These are phyloP conservation scores for Calonectria henricotiae DNA, from an alignment of 2,329 filamentous ascomycete genomes.

Conservation along the genomic window DNA sequence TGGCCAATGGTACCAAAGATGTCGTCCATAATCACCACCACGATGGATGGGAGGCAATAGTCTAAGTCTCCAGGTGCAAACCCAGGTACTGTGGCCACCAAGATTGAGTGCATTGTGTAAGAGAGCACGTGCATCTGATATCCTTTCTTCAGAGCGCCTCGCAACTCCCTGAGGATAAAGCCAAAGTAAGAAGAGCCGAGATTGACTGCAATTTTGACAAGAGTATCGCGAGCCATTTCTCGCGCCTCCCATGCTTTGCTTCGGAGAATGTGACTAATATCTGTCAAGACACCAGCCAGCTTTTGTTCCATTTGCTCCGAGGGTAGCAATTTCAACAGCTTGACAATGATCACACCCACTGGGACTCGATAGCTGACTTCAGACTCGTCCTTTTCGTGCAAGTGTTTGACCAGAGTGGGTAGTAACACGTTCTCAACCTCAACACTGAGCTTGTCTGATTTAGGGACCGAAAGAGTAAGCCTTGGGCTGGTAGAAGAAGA, in stretches of 20 bases:
- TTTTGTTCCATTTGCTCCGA: slow-evolving; percentile 80
- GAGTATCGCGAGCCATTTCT: slow-evolving; percentile 91
- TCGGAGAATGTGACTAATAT: slow-evolving; percentile 92
- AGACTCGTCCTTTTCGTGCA: slow-evolving; percentile 95
- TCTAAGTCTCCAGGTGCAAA: slow-evolving; percentile 89
- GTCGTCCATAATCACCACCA: slow-evolving; percentile 94
- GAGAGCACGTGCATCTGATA: slow-evolving; percentile 97
- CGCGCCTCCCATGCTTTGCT: slow-evolving; percentile 91
- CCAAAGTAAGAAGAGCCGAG: slow-evolving; percentile 88
- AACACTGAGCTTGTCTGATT: slow-evolving; percentile 76
- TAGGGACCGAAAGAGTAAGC: slow-evolving; percentile 78
- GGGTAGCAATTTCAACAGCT: slow-evolving; percentile 87
- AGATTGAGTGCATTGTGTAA: slow-evolving; percentile 92
- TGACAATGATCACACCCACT: slow-evolving; percentile 89
- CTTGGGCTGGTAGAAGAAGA: slow-evolving; percentile 55
- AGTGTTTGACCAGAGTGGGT: slow-evolving; percentile 84
- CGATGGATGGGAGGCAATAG: slow-evolving; percentile 85
- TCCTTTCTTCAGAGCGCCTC: slow-evolving; percentile 85
- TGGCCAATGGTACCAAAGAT: slow-evolving; percentile 94
- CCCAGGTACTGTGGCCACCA: slow-evolving; percentile 81
- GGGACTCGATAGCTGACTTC: slow-evolving; percentile 95
- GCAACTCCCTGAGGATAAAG: slow-evolving; percentile 93
- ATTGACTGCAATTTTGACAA: slow-evolving; percentile 86
- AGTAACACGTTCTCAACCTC: slow-evolving; percentile 85
- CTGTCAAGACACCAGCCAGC: slow-evolving; percentile 87